A percentile compares a stretch with the other conserved stretches of the same genome.
phyloP scores from a whole-genome alignment of 371 early-diverging fungal species.

The Dichotomocladium elegans region DNA sequence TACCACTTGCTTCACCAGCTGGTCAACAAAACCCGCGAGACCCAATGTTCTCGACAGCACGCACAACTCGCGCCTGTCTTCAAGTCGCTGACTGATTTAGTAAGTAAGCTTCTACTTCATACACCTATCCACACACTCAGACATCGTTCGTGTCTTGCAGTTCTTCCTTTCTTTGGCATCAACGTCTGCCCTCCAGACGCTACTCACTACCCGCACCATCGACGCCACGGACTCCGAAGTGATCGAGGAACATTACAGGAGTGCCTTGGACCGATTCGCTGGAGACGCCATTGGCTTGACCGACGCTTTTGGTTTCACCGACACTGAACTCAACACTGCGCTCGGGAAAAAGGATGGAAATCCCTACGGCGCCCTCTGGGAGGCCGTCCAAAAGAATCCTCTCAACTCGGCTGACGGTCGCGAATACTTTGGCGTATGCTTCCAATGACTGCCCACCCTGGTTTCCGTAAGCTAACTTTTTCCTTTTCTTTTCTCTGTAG shows the following conservation, averaged over 20 bases:
- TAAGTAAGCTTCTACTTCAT: conserved; percentile 12
- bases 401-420: conserved; percentile 41
- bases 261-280: conserved; percentile 32
- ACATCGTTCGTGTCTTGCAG: too few species aligned
- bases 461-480: neutral
- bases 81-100: conserved; percentile 30
- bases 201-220: conserved; percentile 37
- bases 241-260: conserved; percentile 23
- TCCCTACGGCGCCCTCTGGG: conserved; percentile 66
- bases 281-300: conserved; percentile 59
- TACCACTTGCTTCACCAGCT: conserved; percentile 22
- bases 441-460: neutral
- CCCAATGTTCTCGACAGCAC: conserved; percentile 9
- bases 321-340: conserved; percentile 58
- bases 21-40: conserved; percentile 4
- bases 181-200: conserved; percentile 25
- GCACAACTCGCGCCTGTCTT: conserved; percentile 16
- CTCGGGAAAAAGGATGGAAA: conserved; percentile 64
- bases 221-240: conserved; percentile 16
- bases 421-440: conserved; percentile 17
- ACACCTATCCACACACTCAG: neutral
- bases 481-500: conserved; percentile 9
- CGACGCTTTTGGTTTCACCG: conserved; percentile 68
- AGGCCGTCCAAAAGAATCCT: conserved; percentile 61
- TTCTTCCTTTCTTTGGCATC: conserved; percentile 27